Base-by-base conservation (phyloP, 495 filamentous ascomycete genomes). In the Cercophora scortea region DNA sequence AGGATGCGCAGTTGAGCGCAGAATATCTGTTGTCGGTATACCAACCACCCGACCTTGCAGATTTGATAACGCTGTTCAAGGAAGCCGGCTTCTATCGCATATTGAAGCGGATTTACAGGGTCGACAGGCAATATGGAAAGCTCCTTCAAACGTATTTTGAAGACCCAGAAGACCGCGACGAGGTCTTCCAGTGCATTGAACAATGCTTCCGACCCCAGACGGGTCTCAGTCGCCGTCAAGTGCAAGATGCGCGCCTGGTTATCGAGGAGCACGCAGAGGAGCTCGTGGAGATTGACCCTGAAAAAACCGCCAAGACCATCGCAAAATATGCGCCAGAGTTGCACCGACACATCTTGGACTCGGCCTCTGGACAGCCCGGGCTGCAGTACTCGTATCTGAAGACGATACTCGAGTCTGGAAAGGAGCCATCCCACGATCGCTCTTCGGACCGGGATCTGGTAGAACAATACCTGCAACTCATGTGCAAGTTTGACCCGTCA, bases 1-100 rank as follows among this genome's bases (percentile, higher is more conserved):
- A 96, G 43, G 93, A 97, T 66, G 95, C 92, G 52, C 90, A 98
- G 71, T 76, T 98, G 38, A 96, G 92, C 62, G 85, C 89, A 2
- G 93, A 98, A 66, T 97, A 97, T 68, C 74, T 98, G 12, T 77
- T 98, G 3, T 96, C 94, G 1, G 78, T 92, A 11, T 97, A 97
- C 61, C 89, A 90, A 46, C 93, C 94, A 5, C 83, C 92, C 11
- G 87, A 97, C 58, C 63, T 92, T 16, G 75, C 83, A 36, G 76
- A 72, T 32, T 70, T 96, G 59, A 81, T 97, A 11, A 84, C 87
- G 1, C 67, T 87, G 1, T 88, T 96, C 57, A 79, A 84, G 50
- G 74, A 85, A 56, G 93, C 94, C 5, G 80, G 82, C 8, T 98
- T 96, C 63, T 93, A 87, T 65, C 84, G 92, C n/a, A 90, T 98